phyloP scores from a whole-genome alignment of 306 rosid genomes.

The Prunus mongolica region DNA sequence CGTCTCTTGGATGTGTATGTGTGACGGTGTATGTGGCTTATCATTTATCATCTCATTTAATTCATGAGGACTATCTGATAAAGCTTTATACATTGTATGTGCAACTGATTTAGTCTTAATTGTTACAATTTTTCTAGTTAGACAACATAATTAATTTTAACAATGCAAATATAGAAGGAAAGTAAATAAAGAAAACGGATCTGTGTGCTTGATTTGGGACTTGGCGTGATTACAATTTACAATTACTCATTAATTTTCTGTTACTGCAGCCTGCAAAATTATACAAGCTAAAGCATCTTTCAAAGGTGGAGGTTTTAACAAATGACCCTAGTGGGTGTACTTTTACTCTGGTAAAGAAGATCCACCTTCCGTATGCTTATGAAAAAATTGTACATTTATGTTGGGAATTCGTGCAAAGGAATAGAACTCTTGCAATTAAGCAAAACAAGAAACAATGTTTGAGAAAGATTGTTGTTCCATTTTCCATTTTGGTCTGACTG shows the following conservation, averaged over 20 bases:
- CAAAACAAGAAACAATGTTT: constrained; percentile 18
- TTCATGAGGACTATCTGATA: background rate
- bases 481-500: constrained; percentile 19
- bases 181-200: background rate
- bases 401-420: background rate
- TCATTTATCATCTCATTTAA: too few species aligned
- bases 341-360: constrained; percentile 91
- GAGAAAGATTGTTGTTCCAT: background rate
- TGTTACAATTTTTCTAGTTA: background rate
- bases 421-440: constrained; percentile 10
- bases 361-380: constrained; percentile 18
- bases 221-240: background rate
- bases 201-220: background rate
- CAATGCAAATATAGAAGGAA: background rate
- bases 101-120: background rate
- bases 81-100: background rate
- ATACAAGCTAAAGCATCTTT: constrained; percentile 93
- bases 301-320: constrained; percentile 83
- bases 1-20: too few species aligned
- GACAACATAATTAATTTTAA: background rate
- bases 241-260: background rate
- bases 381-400: background rate
- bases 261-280: constrained; percentile 81
- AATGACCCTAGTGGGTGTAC: constrained; percentile 90
- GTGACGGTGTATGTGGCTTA: too few species aligned